Evolutionary conservation across 139 green algal species (phyloP), one percentile per base, ranked within the genome.

Genomic region (Dunaliella primolecta): DNA sequence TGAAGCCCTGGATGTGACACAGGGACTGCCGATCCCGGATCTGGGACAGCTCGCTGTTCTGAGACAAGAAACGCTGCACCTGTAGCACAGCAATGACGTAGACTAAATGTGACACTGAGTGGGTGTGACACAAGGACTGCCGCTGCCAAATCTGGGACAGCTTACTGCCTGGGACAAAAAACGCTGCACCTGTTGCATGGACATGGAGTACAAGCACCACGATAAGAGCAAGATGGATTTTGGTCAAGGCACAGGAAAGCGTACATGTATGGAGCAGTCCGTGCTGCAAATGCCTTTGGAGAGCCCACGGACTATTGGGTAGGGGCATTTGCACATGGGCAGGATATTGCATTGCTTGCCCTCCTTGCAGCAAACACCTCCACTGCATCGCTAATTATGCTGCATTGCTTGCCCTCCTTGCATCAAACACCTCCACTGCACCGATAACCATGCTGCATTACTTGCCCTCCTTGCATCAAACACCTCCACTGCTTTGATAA

Each of bases 151-250:
- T 81, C 31, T 82, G 57, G 0, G n/a, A 38, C 56, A 81, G 36
- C 77, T 93, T 86, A 27, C 74, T 81, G 84, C 89, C 24, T 37
- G 2, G 11, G 31, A 56, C 77, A 95, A 87, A 80, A 92, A 94
- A 1, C 0, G 30, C 0, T 38, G 77, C 2, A 94, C 30, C 15
- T 70, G 36, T 23, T 78, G 78, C 38, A 92, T 35, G 1, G 89
- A n/a, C 76, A 34, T 25, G n/a, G n/a, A n/a, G n/a, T n/a, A n/a
- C n/a, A n/a, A n/a, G n/a, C n/a, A n/a, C n/a, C n/a, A n/a, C n/a
- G n/a, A n/a, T n/a, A n/a, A n/a, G n/a, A n/a, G n/a, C n/a, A n/a
- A n/a, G n/a, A n/a, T n/a, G n/a, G 46, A 64, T 64, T 15, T 64
- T 64, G 7, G 46, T 64, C 46, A 64, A 7, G 46, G 15, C 46